phyloP scores from a whole-genome alignment of 2,329 filamentous ascomycete species.

The Phialemonium atrogriseum region DNA sequence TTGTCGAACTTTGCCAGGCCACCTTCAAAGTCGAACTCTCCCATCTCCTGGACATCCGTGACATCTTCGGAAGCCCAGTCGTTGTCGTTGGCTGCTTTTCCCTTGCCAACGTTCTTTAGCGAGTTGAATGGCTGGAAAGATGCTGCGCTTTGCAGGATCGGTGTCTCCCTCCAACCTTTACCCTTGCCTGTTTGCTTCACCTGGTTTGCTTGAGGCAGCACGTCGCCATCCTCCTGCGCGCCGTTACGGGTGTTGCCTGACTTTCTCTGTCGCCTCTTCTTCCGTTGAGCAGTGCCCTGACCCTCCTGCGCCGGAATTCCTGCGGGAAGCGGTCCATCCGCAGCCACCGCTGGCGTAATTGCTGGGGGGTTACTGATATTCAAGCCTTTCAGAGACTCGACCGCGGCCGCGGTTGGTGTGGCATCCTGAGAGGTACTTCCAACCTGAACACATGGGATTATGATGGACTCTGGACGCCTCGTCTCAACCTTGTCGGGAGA shows the following conservation, averaged over 20 bases:
- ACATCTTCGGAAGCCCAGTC: conserved; percentile 96
- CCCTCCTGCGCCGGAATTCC: background rate
- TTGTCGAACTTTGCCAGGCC: conserved; percentile 95
- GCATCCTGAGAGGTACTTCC: conserved; percentile 5
- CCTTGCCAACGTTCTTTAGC: conserved; percentile 45
- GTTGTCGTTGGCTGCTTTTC: conserved; percentile 47
- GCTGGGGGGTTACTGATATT: conserved; percentile 9
- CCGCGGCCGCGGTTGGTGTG: conserved; percentile 12
- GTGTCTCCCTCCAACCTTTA: conserved; percentile 52
- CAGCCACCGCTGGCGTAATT: background rate
- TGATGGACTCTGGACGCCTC: conserved; percentile 18
- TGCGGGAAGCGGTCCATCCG: background rate
- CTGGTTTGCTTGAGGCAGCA: conserved; percentile 9
- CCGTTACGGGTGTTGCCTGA: conserved; percentile 19
- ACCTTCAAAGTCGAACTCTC: conserved; percentile 87
- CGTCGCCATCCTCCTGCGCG: conserved; percentile 17
- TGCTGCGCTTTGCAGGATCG: conserved; percentile 50
- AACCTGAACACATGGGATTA: conserved; percentile 7
- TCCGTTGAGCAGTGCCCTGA: conserved; percentile 17
- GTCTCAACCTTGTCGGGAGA: conserved; percentile 23
- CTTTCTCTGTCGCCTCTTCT: conserved; percentile 21
- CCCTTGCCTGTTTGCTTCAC: conserved; percentile 24
- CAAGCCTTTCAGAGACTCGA: conserved; percentile 14
- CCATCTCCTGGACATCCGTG: conserved; percentile 86
- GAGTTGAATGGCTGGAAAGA: conserved; percentile 56